Conservation (phyloP, 2,329 filamentous ascomycete species). For the Colletotrichum sp. region DNA sequence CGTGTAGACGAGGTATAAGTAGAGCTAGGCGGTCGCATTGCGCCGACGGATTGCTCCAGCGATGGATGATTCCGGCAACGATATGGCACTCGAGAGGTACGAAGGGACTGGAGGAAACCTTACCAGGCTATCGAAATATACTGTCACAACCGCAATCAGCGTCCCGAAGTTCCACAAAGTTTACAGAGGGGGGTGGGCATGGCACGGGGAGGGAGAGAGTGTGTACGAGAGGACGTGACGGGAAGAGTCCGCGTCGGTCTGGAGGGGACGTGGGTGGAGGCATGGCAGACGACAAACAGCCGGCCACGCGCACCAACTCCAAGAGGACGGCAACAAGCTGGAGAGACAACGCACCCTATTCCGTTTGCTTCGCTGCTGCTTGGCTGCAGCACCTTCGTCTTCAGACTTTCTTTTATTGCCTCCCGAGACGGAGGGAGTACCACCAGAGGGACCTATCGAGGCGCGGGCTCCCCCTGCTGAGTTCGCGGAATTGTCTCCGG, state of each 20-base stretch:
- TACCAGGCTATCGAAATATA: conserved; percentile 69
- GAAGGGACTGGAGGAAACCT: conserved; percentile 25
- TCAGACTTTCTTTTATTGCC: conserved; percentile 40
- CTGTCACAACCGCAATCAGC: conserved; percentile 31
- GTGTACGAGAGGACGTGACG: background rate
- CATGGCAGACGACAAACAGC: background rate
- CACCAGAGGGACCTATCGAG: conserved; percentile 1
- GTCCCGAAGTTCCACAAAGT: conserved; percentile 7
- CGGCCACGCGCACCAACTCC: background rate
- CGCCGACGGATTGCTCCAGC: background rate
- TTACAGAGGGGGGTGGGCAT: background rate
- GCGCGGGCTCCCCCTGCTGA: conserved; percentile 7
- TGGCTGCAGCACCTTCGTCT: conserved; percentile 44
- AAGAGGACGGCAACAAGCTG: background rate
- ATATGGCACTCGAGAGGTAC: background rate
- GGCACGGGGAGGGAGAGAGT: background rate
- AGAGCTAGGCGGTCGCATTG: background rate
- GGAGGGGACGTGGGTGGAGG: background rate
- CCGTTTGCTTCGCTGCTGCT: conserved; percentile 64
- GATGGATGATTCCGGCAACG: background rate
- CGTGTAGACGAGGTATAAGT: background rate
- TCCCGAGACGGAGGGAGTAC: conserved; percentile 5
- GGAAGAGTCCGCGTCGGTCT: background rate
- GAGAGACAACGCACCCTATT: conserved; percentile 54
- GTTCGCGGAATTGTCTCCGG: conserved; percentile 57